Percentiles rank a stretch among this genome's conserved stretches.
Conservation (phyloP, 352 stramenopile genomes). For the Phytophthora pisi region DNA sequence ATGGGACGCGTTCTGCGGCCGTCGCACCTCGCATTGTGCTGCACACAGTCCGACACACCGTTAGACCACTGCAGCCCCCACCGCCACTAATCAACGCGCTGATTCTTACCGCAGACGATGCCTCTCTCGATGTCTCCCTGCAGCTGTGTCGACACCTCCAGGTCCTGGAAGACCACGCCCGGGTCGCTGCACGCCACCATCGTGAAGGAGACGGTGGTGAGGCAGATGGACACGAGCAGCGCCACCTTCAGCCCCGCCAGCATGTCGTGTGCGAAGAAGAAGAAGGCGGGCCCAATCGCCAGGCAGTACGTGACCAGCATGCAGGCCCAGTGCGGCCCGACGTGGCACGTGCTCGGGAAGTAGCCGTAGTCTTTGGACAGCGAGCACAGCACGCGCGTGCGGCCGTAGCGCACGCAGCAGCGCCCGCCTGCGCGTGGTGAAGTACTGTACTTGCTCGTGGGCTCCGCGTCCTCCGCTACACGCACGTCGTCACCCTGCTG, state of each 20-base stretch:
- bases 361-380: constrained; percentile 46
- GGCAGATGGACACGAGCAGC: constrained; percentile 53
- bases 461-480: constrained; percentile 19
- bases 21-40: constrained; percentile 81
- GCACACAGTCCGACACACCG: not conserved
- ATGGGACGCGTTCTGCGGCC: constrained; percentile 73
- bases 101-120: constrained; percentile 65
- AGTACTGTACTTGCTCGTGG: constrained; percentile 30
- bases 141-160: constrained; percentile 28
- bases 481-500: constrained; percentile 19
- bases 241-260: constrained; percentile 49
- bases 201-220: constrained; percentile 74
- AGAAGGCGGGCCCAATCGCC: constrained; percentile 53
- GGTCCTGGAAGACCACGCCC: constrained; percentile 65
- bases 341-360: constrained; percentile 69
- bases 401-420: constrained; percentile 63
- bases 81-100: not conserved
- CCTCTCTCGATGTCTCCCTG: constrained; percentile 46
- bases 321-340: constrained; percentile 73
- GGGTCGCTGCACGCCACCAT: constrained; percentile 83
- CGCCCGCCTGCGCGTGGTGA: not conserved
- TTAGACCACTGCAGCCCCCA: constrained; percentile 7
- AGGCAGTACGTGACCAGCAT: constrained; percentile 83
- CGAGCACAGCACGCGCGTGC: constrained; percentile 68
- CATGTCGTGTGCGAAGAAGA: constrained; percentile 60